Evolutionary conservation across 768 basidiomycete genomes (phyloP).

Genomic region (Calocera cornea): DNA sequence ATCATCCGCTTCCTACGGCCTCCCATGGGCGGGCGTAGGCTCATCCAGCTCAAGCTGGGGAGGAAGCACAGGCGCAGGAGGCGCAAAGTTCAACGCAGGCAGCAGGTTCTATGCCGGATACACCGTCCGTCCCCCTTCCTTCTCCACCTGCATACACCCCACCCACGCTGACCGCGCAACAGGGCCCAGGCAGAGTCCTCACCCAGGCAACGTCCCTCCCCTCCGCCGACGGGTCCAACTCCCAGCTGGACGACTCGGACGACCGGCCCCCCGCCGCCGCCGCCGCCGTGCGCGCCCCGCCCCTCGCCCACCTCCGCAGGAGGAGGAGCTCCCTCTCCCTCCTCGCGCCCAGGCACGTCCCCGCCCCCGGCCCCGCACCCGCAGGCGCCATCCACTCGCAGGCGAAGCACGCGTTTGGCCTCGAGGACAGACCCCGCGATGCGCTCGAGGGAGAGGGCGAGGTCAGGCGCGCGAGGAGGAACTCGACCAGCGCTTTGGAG

Average conservation of each 20-base stretch:
- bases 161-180: not conserved
- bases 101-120: constrained; percentile 57
- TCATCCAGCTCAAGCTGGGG: constrained; percentile 39
- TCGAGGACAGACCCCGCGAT: not conserved
- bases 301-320: no score
- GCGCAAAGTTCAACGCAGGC: constrained; percentile 58
- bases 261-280: constrained; percentile 5
- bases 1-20: no score
- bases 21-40: constrained; percentile 30
- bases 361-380: constrained; percentile 36
- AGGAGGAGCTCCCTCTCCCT: not conserved
- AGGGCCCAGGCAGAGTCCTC: constrained; percentile 58
- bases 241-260: constrained; percentile 39
- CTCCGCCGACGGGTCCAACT: constrained; percentile 36
- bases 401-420: constrained; percentile 2
- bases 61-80: constrained; percentile 38
- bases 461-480: not conserved
- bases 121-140: constrained; percentile 33
- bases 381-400: constrained; percentile 29
- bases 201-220: constrained; percentile 56
- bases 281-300: not conserved
- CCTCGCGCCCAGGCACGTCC: not conserved
- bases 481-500: no score
- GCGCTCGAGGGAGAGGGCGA: not conserved
- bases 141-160: constrained; percentile 2